phyloP scores from a whole-genome alignment of 257 asterid species.

The Scutellaria baicalensis region DNA sequence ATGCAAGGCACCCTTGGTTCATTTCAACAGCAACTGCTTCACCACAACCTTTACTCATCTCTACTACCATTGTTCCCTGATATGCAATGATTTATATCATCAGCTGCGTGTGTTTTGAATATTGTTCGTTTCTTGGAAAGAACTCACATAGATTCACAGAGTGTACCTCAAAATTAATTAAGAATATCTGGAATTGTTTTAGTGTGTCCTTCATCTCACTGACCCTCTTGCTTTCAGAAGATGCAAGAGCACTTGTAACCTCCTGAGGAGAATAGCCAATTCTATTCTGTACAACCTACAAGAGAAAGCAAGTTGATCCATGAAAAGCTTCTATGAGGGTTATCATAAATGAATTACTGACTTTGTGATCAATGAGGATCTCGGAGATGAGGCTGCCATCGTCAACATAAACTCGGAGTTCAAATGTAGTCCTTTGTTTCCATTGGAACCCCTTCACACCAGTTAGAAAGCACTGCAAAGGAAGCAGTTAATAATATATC shows the following conservation, averaged over 20 bases:
- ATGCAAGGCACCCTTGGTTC: conserved; percentile 65
- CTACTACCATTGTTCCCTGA: conserved; percentile 75
- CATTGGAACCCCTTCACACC: conserved; percentile 79
- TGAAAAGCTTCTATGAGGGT: conserved; percentile 15
- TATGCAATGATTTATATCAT: neutral
- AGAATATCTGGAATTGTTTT: conserved; percentile 58
- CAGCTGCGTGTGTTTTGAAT: no score
- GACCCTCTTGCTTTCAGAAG: conserved; percentile 37
- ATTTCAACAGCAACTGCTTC: conserved; percentile 71
- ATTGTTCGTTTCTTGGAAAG: neutral
- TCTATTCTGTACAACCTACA: conserved; percentile 56
- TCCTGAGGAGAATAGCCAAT: conserved; percentile 75
- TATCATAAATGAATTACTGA: conserved; percentile 22
- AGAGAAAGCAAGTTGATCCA: neutral
- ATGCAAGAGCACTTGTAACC: conserved; percentile 52
- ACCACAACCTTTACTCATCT: conserved; percentile 36
- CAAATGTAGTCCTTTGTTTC: conserved; percentile 47
- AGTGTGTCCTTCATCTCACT: conserved; percentile 44
- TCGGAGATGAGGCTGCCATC: conserved; percentile 97
- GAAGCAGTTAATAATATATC: conserved; percentile 2
- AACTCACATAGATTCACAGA: neutral
- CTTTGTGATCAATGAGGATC: conserved; percentile 68
- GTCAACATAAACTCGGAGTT: conserved; percentile 71
- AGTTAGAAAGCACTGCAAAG: conserved; percentile 67
- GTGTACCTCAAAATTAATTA: conserved; percentile 76